Percentiles rank a stretch among this genome's conserved stretches.
These are phyloP conservation scores for Irpex sp. DNA, from an alignment of 1,284 basidiomycete species.

Conservation along the genomic window DNA sequence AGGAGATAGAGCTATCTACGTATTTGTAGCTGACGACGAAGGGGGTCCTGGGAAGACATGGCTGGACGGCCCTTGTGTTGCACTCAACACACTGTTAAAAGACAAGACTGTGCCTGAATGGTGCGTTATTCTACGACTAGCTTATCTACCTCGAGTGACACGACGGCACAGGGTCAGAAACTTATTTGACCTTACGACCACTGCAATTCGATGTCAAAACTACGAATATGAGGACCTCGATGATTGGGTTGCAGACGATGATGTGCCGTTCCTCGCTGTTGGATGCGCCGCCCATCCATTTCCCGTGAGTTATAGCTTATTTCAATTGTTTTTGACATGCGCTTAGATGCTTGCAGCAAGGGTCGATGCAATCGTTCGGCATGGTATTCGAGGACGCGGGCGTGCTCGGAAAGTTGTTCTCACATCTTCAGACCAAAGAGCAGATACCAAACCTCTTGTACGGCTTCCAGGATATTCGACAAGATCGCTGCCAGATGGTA, in stretches of 20 bases:
- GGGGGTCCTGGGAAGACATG: constrained; percentile 5
- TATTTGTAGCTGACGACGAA: constrained; percentile 10
- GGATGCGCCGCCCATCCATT: constrained; percentile 47
- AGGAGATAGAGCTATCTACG: constrained; percentile 12
- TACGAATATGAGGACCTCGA: constrained; percentile 16
- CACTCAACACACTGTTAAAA: not conserved
- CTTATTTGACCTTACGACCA: constrained; percentile 6
- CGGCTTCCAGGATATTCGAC: constrained; percentile 47
- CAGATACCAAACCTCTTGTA: constrained; percentile 50
- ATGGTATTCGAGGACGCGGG: constrained; percentile 56
- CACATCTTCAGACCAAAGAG: constrained; percentile 43
- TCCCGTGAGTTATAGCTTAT: constrained; percentile 35
- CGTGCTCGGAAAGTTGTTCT: constrained; percentile 54
- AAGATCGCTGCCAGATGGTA: constrained; percentile 18
- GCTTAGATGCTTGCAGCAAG: constrained; percentile 34
- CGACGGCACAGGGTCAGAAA: constrained; percentile 7
- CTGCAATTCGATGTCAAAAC: constrained; percentile 11
- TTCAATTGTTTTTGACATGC: not conserved
- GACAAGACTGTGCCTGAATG: not conserved
- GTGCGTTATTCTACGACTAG: not conserved
- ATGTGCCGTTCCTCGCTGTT: constrained; percentile 19
- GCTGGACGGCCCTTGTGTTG: constrained; percentile 3
- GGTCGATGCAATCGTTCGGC: constrained; percentile 45
- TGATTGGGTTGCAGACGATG: constrained; percentile 25
- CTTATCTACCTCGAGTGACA: not conserved